Conservation (phyloP, 1,284 basidiomycete species). For the Malassezia japonica region DNA sequence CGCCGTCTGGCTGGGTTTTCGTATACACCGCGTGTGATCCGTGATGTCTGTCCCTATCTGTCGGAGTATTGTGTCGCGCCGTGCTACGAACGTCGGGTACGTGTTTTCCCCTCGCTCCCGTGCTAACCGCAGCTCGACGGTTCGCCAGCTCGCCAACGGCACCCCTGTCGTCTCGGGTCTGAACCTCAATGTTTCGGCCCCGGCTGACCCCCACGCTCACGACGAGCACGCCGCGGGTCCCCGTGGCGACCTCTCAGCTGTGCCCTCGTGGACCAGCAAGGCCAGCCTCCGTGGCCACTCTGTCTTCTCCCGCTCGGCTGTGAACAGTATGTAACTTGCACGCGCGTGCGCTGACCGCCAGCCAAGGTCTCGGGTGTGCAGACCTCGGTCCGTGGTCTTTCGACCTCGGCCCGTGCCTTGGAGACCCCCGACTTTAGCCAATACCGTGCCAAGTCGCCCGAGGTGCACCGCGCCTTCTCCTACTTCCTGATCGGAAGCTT, state of each 20-base stretch:
- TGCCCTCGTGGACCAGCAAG: conserved; percentile 61
- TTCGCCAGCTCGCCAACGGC: conserved; percentile 65
- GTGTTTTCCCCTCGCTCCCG: not conserved
- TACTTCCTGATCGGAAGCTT: conserved; percentile 97
- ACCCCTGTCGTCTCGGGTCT: conserved; percentile 62
- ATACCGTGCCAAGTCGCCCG: conserved; percentile 64
- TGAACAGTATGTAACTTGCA: conserved; percentile 58
- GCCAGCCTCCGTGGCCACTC: conserved; percentile 54
- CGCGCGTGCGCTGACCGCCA: conserved; percentile 1
- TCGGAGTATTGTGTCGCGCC: conserved; percentile 17
- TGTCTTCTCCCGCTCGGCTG: conserved; percentile 59
- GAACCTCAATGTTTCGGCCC: conserved; percentile 60
- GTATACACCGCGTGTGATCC: not conserved
- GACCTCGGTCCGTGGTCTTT: conserved; percentile 26
- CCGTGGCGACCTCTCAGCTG: conserved; percentile 58
- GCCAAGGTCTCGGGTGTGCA: conserved; percentile 6
- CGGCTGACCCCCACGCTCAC: conserved; percentile 55
- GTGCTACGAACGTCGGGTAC: conserved; percentile 15
- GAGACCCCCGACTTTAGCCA: conserved; percentile 66
- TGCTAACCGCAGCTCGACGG: conserved; percentile 56
- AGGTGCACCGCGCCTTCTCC: conserved; percentile 71
- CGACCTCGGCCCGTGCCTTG: conserved; percentile 32
- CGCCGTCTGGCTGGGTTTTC: not conserved
- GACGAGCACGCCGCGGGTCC: conserved; percentile 53
- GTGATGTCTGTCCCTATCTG: conserved; percentile 16